These are phyloP conservation scores for Rubroboletus pulcherrimus DNA, from an alignment of 768 basidiomycete species.

Conservation along the genomic window DNA sequence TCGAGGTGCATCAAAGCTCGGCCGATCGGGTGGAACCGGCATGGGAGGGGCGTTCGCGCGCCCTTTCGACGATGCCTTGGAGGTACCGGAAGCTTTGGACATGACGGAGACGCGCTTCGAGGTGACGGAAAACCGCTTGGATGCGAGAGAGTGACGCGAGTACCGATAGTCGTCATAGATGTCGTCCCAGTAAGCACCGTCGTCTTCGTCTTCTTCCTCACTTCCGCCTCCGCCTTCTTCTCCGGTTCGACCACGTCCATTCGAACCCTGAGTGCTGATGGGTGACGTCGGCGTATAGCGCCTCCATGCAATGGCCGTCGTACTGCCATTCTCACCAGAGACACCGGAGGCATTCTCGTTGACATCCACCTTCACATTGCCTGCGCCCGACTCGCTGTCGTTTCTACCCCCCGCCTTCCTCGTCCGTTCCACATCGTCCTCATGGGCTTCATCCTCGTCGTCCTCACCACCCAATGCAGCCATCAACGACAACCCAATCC, in stretches of 20 bases:
- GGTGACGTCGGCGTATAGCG: slow-evolving; percentile 28
- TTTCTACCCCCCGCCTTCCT: neutral
- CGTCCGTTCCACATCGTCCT: slow-evolving; percentile 3
- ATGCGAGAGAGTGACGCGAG: slow-evolving; percentile 54
- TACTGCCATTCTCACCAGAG: neutral
- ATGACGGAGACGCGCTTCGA: slow-evolving; percentile 9
- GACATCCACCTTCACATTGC: neutral
- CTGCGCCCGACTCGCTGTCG: neutral
- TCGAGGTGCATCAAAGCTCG: slow-evolving; percentile 12
- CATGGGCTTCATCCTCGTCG: slow-evolving; percentile 19
- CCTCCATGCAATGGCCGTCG: slow-evolving; percentile 27
- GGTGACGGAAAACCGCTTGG: slow-evolving; percentile 18
- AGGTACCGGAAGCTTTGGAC: slow-evolving; percentile 22
- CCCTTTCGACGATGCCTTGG: slow-evolving; percentile 26
- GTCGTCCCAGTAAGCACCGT: slow-evolving; percentile 59
- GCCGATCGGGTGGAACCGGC: slow-evolving; percentile 23
- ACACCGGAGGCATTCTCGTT: slow-evolving; percentile 1
- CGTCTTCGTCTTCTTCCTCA: slow-evolving; percentile 26
- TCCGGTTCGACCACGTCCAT: neutral
- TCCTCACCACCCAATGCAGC: slow-evolving; percentile 42
- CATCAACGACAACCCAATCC: slow-evolving; percentile 67
- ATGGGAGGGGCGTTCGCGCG: slow-evolving; percentile 26
- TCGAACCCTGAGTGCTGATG: slow-evolving; percentile 1
- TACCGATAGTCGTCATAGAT: slow-evolving; percentile 83
- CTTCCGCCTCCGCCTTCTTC: slow-evolving; percentile 12